Base-by-base conservation (phyloP, 768 basidiomycete species). In the Cystofilobasidium capitatum region DNA sequence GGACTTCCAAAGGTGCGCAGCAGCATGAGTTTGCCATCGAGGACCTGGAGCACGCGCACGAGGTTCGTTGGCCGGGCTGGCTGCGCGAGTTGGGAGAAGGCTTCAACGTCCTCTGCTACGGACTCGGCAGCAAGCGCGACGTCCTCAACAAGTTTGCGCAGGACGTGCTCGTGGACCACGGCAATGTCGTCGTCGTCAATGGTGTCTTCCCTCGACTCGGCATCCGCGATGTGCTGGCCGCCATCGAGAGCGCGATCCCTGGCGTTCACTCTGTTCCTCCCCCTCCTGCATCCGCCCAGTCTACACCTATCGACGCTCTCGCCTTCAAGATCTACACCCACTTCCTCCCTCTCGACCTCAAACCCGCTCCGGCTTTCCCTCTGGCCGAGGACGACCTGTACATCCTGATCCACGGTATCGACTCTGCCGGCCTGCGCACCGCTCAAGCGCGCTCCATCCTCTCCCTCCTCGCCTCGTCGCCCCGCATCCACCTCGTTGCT, bases 381-480 rank as follows among this genome's bases (percentile, higher is more conserved):
- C 65, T 74, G 33, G 75, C 80, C 31, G 75, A 76, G 35, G 76
- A 75, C 55, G 82, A 82, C 55, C 79, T 98, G 47, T 91, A 85
- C 75, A 79, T 98, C 69, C 77, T 94, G 73, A 79, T 96, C 29
- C 91, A 98, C 80, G 93, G 89, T 78, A 85, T 97, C 76, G 93
- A 97, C 72, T 81, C 87, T 0, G 81, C 86, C 0, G 78, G 83
- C 8, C 78, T 96, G 31, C 87, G 90, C 44, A 76, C 81, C 1
- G 72, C 81, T 24, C 86, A 86, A 71, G 80, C 85, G 24, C 83
- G 85, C 73, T 80, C 87, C 1, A 80, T 82, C 45, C 82, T 98
- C 42, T 83, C 86, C 0, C 79, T 88, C 22, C 82, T 97, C 51
- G 88, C 88, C 0, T 81, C 85, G 26, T 84, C 83, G 60, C 85